A percentile compares a stretch with the other conserved stretches of the same genome.
These are phyloP conservation scores for Penicillium expansum DNA, from an alignment of 2,329 filamentous ascomycete species.

Conservation along the genomic window DNA sequence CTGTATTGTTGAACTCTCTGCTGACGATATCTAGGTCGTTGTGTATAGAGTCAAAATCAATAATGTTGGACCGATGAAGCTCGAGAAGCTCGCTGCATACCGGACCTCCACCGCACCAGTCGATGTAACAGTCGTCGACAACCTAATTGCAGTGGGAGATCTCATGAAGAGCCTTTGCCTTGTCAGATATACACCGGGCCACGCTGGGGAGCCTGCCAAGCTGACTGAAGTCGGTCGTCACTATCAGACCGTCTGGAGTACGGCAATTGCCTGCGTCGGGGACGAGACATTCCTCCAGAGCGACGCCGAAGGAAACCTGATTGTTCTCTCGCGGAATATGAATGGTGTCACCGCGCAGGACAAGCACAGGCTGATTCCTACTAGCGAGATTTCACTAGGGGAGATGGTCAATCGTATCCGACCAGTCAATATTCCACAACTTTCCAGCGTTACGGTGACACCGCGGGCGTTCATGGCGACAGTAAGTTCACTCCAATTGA, in stretches of 20 bases:
- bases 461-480: constrained; percentile 87
- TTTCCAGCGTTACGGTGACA: constrained; percentile 64
- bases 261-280: constrained; percentile 70
- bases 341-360: constrained; percentile 74
- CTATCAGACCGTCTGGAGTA: constrained; percentile 77
- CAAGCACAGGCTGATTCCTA: constrained; percentile 65
- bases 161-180: constrained; percentile 90
- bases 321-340: constrained; percentile 72
- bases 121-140: constrained; percentile 70
- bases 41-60: constrained; percentile 52
- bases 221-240: constrained; percentile 76
- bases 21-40: constrained; percentile 50
- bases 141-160: constrained; percentile 79
- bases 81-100: constrained; percentile 72
- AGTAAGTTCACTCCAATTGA: constrained; percentile 53
- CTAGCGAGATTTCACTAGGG: constrained; percentile 78
- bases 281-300: constrained; percentile 75
- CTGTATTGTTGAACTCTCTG: not conserved
- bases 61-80: constrained; percentile 42
- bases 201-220: constrained; percentile 57
- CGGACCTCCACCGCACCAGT: constrained; percentile 81
- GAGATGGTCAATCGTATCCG: constrained; percentile 92
- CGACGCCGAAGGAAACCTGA: constrained; percentile 83
- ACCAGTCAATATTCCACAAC: constrained; percentile 65
- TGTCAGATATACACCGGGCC: constrained; percentile 64